A percentile compares a stretch with the other conserved stretches of the same genome.
Conservation (phyloP, 2,329 filamentous ascomycete species). For the Tothia fuscella region DNA sequence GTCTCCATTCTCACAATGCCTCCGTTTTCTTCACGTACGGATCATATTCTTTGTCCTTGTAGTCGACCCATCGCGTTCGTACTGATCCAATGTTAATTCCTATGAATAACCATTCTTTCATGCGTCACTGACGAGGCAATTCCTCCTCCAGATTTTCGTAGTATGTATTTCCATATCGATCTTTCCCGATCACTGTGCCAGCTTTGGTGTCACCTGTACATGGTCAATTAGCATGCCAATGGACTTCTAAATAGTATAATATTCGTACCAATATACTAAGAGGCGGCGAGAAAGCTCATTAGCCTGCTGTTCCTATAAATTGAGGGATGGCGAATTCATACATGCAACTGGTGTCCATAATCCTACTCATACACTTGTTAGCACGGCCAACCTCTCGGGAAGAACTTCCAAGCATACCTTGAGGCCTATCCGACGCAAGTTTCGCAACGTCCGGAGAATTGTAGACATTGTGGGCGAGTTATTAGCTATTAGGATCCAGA, state of each 20-base stretch:
- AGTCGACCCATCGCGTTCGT: constrained; percentile 95
- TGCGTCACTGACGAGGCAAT: constrained; percentile 57
- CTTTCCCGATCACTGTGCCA: constrained; percentile 70
- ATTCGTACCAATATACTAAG: constrained; percentile 25
- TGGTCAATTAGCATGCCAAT: constrained; percentile 2
- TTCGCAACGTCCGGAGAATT: constrained; percentile 70
- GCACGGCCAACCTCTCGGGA: too few species aligned
- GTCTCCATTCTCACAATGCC: constrained; percentile 23
- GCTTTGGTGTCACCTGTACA: constrained; percentile 84
- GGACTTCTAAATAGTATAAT: background rate
- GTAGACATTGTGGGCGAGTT: constrained; percentile 86
- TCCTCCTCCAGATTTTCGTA: constrained; percentile 88
- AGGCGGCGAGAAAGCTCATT: constrained; percentile 10
- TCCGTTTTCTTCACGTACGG: constrained; percentile 39
- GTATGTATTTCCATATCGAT: constrained; percentile 94
- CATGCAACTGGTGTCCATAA: constrained; percentile 83
- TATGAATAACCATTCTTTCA: constrained; percentile 4
- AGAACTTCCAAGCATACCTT: constrained; percentile 68
- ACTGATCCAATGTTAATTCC: constrained; percentile 42
- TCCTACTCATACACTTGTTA: too few species aligned
- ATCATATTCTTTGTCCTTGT: constrained; percentile 76
- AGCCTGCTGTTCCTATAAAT: constrained; percentile 19
- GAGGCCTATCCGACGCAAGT: constrained; percentile 75
- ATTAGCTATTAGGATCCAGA: too few species aligned
- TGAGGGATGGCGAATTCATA: constrained; percentile 40